Conservation (phyloP, 148 eudicot genomes). For the Diospyros kaki region DNA sequence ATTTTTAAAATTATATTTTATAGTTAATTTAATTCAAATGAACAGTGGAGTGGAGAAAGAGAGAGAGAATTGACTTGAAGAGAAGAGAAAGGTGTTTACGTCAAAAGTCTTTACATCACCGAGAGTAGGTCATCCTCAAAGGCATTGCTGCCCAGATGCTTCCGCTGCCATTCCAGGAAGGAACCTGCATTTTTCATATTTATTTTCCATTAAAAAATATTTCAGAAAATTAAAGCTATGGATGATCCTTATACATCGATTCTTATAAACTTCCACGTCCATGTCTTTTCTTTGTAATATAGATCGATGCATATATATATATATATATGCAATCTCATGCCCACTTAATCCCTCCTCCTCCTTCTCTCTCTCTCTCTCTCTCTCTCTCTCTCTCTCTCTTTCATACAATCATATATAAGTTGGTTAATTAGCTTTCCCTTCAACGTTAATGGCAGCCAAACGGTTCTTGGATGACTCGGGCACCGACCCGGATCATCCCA, state of each 20-base stretch:
- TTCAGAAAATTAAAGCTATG: not conserved
- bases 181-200: constrained; percentile 2
- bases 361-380: not conserved
- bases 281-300: not conserved
- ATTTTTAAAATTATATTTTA: too few species aligned
- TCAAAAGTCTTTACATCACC: constrained; percentile 25
- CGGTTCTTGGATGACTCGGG: constrained; percentile 27
- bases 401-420: not conserved
- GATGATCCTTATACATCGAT: too few species aligned
- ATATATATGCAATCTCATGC: not conserved
- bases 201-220: not conserved
- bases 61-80: too few species aligned
- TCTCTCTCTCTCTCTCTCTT: constrained; percentile 1
- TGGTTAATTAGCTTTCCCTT: constrained; percentile 11
- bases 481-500: constrained; percentile 24
- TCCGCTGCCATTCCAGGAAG: constrained; percentile 36
- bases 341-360: not conserved
- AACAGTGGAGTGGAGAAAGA: too few species aligned
- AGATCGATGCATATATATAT: too few species aligned
- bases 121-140: not conserved
- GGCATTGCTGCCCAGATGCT: constrained; percentile 24
- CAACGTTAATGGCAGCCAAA: constrained; percentile 37
- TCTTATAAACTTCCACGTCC: not conserved
- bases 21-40: too few species aligned
- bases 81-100: constrained; percentile 20